A percentile compares a stretch with the other conserved stretches of the same genome.
These are phyloP conservation scores for Apiotrichum veenhuisii DNA, from an alignment of 1,284 basidiomycete species.

Conservation along the genomic window DNA sequence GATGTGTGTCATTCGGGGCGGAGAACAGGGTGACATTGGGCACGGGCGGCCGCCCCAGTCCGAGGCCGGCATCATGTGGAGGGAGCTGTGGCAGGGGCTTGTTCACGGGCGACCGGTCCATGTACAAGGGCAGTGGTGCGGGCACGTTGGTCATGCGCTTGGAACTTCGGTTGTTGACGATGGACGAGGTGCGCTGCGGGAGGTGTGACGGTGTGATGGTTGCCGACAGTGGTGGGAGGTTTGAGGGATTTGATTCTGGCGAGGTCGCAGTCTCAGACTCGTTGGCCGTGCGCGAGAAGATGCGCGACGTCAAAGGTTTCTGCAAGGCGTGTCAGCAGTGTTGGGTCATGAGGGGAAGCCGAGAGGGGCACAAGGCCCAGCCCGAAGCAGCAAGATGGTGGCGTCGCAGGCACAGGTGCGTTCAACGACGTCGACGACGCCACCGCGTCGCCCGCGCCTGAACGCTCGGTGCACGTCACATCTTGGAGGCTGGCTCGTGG, in stretches of 20 bases:
- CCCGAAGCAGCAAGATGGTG: background rate
- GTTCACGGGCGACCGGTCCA: conserved; percentile 4
- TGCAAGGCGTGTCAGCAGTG: conserved; percentile 1
- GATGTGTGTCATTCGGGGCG: background rate
- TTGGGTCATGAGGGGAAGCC: background rate
- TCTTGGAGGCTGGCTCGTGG: background rate
- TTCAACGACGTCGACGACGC: conserved; percentile 12
- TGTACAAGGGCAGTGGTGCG: background rate
- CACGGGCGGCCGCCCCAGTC: background rate
- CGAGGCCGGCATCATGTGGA: background rate
- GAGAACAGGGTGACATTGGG: background rate
- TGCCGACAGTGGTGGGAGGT: background rate
- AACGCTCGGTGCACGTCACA: background rate
- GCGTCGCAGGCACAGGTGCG: background rate
- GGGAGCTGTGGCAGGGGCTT: conserved; percentile 14
- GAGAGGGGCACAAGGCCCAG: background rate
- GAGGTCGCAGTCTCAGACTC: conserved; percentile 12
- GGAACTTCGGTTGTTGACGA: background rate
- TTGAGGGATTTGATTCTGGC: background rate
- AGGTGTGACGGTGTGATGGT: conserved; percentile 15
- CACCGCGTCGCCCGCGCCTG: conserved; percentile 3
- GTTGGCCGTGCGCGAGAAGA: conserved; percentile 29
- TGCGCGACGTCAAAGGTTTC: conserved; percentile 21
- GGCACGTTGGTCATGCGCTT: background rate
- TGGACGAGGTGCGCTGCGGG: conserved; percentile 15